A percentile compares a stretch with the other conserved stretches of the same genome.
Evolutionary conservation across 495 filamentous ascomycete species (phyloP).

Genomic region (Aspergillus incahuasiensis): DNA sequence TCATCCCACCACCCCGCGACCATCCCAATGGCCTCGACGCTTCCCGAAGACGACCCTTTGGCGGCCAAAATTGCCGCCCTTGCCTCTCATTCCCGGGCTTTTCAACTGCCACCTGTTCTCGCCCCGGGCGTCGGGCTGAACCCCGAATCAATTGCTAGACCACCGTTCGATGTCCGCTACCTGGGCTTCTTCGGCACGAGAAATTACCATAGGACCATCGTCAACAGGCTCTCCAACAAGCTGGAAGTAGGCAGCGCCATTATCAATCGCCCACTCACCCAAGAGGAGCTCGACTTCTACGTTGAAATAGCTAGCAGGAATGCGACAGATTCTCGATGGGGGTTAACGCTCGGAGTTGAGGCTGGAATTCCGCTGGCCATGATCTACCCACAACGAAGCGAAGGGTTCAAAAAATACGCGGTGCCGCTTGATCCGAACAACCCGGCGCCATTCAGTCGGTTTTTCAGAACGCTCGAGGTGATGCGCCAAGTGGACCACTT

Average conservation of each 20-base stretch:
- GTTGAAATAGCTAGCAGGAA: constrained; percentile 17
- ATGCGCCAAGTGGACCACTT: neutral
- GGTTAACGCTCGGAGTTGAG: neutral
- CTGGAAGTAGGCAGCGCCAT: constrained; percentile 19
- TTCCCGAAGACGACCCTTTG: neutral
- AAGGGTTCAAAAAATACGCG: constrained; percentile 8
- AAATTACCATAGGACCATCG: constrained; percentile 18
- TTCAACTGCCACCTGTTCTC: neutral
- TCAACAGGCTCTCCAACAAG: constrained; percentile 7
- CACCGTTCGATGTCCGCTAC: constrained; percentile 28
- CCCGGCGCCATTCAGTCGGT: neutral
- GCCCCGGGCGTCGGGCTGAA: neutral
- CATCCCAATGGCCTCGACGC: neutral
- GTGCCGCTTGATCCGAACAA: neutral
- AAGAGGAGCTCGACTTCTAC: constrained; percentile 36
- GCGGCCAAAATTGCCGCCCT: constrained; percentile 3
- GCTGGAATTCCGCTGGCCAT: constrained; percentile 13
- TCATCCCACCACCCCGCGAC: neutral
- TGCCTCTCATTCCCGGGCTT: neutral
- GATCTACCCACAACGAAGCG: constrained; percentile 5
- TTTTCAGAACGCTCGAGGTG: neutral
- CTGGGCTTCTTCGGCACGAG: constrained; percentile 26
- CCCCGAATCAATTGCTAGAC: neutral
- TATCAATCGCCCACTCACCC: constrained; percentile 25
- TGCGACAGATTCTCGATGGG: constrained; percentile 21